Base-by-base conservation (phyloP, 768 basidiomycete genomes). In the Collybia sp. region DNA sequence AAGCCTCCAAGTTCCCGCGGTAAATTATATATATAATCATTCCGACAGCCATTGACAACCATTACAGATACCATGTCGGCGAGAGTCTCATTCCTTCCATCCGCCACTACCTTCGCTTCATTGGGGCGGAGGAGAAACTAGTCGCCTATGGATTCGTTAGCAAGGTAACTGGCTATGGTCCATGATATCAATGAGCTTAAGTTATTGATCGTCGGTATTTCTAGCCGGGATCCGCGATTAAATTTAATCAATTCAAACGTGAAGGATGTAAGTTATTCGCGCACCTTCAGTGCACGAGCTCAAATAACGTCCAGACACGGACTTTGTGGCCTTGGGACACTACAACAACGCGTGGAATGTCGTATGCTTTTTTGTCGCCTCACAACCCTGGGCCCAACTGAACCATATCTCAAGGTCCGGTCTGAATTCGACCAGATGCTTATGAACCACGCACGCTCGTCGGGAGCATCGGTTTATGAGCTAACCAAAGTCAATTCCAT, bases 281-380 rank as follows among this genome's bases (percentile, higher is more conserved):
- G 44, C 30, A n/a, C 19, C 32, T 18, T 13, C 50, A 3, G 18
- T 32, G 30, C 8, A 6, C 36, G 43, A 41, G 16, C 44, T 36
- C 15, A 37, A 44, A 16, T 33, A 8, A 42, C 30, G 33, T 49
- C 16, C 44, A 82, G 80, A 82, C 54, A 83, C 80, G 6, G 79
- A 82, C 58, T 82, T 82, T 52, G 57, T 80, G 20, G 75, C 77
- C 16, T 56, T 80, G 42, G 75, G 77, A 9, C 65, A 67, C 19
- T 62, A 79, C 50, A 80, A 80, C 56, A 75, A 70, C 49, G 69
- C 79, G 1, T 83, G 77, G 76, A 82, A 81, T 54, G 80, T 83
- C 40, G 79, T 82, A 55, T 48, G 76, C 64, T n/a, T 39, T 5
- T 5, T 40, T 37, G n/a, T 30, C 30, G 39, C 38, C 50, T 25